A percentile compares a stretch with the other conserved stretches of the same genome.
Conservation (phyloP, 345 rosid genomes). For the Rhodamnia argentea region DNA sequence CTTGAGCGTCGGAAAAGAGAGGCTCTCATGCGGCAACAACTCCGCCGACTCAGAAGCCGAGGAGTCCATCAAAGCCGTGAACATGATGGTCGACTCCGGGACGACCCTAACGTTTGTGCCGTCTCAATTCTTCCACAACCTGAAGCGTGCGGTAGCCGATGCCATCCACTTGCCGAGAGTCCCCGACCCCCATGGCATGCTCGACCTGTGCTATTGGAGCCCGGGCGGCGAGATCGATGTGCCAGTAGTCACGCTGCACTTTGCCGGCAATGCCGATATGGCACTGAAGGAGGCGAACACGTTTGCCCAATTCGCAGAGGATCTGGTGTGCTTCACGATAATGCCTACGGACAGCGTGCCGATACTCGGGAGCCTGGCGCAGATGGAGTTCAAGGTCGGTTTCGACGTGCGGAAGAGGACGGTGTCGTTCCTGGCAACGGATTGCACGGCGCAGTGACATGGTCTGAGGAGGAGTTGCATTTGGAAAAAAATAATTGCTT, state of each 20-base stretch:
- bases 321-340: constrained; percentile 25
- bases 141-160: constrained; percentile 16
- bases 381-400: constrained; percentile 25
- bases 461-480: not conserved
- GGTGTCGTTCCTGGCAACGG: constrained; percentile 33
- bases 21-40: not conserved
- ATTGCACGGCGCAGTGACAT: constrained; percentile 10
- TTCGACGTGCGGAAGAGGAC: constrained; percentile 26
- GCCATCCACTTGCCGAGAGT: constrained; percentile 5
- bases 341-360: constrained; percentile 10
- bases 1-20: constrained; percentile 30
- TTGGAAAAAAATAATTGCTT: not conserved
- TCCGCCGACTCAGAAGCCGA: not conserved
- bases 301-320: constrained; percentile 7
- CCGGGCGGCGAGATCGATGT: not conserved
- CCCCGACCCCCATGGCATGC: constrained; percentile 11
- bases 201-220: constrained; percentile 20
- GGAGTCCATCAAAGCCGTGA: constrained; percentile 6
- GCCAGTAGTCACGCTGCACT: constrained; percentile 46
- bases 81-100: constrained; percentile 51
- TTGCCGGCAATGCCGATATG: constrained; percentile 29
- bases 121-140: constrained; percentile 11
- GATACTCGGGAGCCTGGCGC: constrained; percentile 32
- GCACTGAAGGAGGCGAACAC: constrained; percentile 27
- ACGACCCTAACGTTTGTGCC: constrained; percentile 40